These are phyloP conservation scores for Salix suchowensis DNA, from an alignment of 345 rosid genomes.

Conservation along the genomic window DNA sequence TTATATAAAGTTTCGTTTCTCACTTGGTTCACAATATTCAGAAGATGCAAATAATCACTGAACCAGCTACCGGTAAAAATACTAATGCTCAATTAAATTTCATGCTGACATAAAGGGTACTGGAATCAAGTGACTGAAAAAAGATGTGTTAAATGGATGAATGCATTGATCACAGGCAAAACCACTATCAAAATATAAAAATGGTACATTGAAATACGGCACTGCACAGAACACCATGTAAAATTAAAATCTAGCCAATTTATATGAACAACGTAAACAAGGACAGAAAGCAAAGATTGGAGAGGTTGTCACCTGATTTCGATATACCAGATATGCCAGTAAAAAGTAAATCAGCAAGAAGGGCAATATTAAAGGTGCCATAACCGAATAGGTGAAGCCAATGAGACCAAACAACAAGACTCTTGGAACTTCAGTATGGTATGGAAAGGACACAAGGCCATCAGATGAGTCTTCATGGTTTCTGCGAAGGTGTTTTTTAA, in stretches of 20 bases:
- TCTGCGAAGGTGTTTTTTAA: slow-evolving; percentile 41
- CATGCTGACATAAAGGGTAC: too few species aligned
- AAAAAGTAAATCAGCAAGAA: slow-evolving; percentile 65
- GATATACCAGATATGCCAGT: slow-evolving; percentile 64
- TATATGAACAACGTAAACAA: neutral
- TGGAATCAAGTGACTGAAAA: too few species aligned
- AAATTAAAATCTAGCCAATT: slow-evolving; percentile 1
- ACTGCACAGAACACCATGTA: neutral
- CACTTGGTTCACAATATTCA: neutral
- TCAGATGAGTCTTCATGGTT: slow-evolving; percentile 39
- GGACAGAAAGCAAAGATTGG: slow-evolving; percentile 3
- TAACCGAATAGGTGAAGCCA: slow-evolving; percentile 79
- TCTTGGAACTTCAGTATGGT: slow-evolving; percentile 82
- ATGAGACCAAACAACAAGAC: slow-evolving; percentile 73
- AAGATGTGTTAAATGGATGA: too few species aligned
- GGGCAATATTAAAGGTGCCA: slow-evolving; percentile 82
- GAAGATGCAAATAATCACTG: too few species aligned
- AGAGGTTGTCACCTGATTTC: slow-evolving; percentile 60
- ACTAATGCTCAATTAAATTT: too few species aligned
- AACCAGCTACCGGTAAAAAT: too few species aligned
- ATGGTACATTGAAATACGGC: neutral
- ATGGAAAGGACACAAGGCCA: slow-evolving; percentile 55
- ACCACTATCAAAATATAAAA: neutral
- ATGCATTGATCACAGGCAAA: neutral
- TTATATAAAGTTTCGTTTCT: neutral